Evolutionary conservation across 176 grass and related monocot genomes (phyloP), one percentile per base, ranked within the genome.

Genomic region (Zea luxurians): DNA sequence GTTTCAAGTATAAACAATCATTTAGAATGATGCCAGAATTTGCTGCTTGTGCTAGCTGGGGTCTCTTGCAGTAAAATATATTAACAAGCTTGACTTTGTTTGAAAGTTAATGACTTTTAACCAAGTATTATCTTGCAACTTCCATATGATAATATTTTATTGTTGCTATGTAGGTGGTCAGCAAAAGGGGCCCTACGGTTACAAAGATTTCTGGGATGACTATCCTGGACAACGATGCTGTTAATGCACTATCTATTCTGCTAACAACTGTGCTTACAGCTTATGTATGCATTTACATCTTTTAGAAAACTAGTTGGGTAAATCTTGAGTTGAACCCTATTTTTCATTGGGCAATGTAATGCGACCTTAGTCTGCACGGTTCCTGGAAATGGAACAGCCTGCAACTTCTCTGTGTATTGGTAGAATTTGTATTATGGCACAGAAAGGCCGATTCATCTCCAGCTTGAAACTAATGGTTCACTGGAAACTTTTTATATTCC

Each of bases 191-290:
- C 18, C 95, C 91, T 70, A 90, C 89, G 3, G 91, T 97, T 61
- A 80, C 80, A 21, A 94, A 87, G 83, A 97, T 94, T 70, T 97
- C 89, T 61, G 91, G 95, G 83, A 73, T 91, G 68, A 88, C 75
- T 68, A 54, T 92, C 68, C 91, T 97, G 60, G 95, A 97, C 81
- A 90, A 94, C 40, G 87, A 94, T 85, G 89, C 77, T 38, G 91
- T 97, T 79, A 97, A 97, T 94, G 87, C 76, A 66, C 74, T 94
- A 46, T 90, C 95, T 10, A 69, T 97, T 48, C 73, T 97, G 48
- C 53, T 92, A 68, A 94, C 91, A 65, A 80, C 89, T 61, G 55
- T 71, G 41, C 57, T 92, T 84, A 97, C 91, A 63, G 90, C 95
- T 64, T 74, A 84, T 76, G 83, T 61, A 2, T 97, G 95, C 55